Base-by-base conservation (phyloP, 805 yeast species). In the Wickerhamomyces bisporus region DNA sequence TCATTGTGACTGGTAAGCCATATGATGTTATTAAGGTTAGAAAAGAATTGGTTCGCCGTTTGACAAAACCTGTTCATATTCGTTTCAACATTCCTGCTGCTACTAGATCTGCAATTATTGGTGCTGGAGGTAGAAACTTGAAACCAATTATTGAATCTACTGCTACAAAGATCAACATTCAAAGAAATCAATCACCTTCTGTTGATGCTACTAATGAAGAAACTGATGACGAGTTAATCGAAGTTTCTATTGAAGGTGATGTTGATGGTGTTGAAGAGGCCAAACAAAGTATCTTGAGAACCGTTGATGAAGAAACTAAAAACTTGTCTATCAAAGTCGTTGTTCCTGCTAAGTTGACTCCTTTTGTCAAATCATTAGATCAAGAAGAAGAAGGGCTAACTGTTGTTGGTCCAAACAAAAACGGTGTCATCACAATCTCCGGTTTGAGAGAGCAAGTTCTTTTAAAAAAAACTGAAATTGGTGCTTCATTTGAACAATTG, bases 71-170 rank as follows among this genome's bases (percentile, higher is more conserved):
- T 38, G 76, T 82, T 40, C 65, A 64, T 6, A 63, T 76, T 34
- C 62, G 68, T 23, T 75, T 89, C 55, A 58, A 70, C 23, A 75
- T 89, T 37, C 97, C 98, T 24, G 75, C 89, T 12, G 76, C 75
- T 48, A 71, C 86, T 41, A 76, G 93, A 61, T 73, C 94, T 7
- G 73, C 76, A 35, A 76, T 89, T 41, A 89, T 89, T 62, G 98
- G 98, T 42, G 73, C 89, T 31, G 85, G 81, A 58, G 98, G 98
- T 58, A 75, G 72, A 50, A 81, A 71, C 43, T 75, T 89, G 62
- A 85, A 79, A 59, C 89, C 93, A 41, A 85, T 89, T 47, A 71
- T 84, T 34, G 82, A 73, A 37, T 67, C 73, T 26, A 73, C 85
- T 34, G 81, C 77, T 35, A 79, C 79, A 37, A 83, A 71, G 48